Percentiles rank a stretch among this genome's conserved stretches.
Evolutionary conservation across 805 yeast species (phyloP).

Genomic region (Komagataella phaffii): DNA sequence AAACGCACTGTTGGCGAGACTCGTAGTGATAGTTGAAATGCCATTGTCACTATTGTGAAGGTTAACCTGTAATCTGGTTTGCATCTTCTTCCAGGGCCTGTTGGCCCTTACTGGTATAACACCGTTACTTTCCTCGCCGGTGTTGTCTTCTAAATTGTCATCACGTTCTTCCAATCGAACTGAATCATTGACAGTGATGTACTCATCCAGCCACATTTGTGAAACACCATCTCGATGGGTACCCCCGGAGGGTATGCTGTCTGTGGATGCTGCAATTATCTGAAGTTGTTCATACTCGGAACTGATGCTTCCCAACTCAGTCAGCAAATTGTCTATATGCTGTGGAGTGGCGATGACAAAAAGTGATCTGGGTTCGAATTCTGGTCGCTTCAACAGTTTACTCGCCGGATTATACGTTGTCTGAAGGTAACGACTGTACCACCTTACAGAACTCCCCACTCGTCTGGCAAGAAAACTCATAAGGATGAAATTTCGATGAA

Average conservation of each 20-base stretch:
- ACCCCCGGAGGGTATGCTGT: constrained; percentile 9
- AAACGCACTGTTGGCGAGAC: background rate
- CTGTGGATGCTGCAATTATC: constrained; percentile 14
- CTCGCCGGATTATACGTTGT: background rate
- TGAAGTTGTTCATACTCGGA: constrained; percentile 6
- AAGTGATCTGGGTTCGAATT: constrained; percentile 6
- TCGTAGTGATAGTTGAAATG: background rate
- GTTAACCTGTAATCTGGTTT: background rate
- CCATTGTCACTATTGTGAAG: background rate
- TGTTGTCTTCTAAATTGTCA: constrained; percentile 3
- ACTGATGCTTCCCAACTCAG: constrained; percentile 5
- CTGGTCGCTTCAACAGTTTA: background rate
- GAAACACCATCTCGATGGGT: constrained; percentile 12
- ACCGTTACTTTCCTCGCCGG: constrained; percentile 6
- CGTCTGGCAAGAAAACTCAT: background rate
- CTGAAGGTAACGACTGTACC: background rate
- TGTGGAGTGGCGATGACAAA: constrained; percentile 16
- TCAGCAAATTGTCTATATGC: constrained; percentile 9
- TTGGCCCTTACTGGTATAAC: background rate
- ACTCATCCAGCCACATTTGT: constrained; percentile 12
- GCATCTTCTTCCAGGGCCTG: background rate
- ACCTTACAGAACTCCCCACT: background rate
- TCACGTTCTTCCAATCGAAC: constrained; percentile 3
- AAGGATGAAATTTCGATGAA: background rate
- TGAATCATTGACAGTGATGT: background rate